phyloP scores from a whole-genome alignment of 202 grass and related monocot genomes.

The Digitaria exilis region DNA sequence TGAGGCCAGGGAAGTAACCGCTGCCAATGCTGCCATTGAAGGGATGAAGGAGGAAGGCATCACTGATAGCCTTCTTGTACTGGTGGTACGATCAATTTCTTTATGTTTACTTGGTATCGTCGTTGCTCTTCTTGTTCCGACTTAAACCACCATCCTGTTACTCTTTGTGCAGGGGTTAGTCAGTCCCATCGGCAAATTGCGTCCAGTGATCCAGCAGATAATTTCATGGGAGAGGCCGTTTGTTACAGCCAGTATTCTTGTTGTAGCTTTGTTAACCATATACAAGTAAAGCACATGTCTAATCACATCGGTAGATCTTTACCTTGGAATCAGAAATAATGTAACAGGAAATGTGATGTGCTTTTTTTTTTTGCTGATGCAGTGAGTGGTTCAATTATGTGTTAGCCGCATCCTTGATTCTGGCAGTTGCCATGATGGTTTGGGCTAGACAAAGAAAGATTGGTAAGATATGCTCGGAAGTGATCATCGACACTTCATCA shows the following conservation, averaged over 20 bases:
- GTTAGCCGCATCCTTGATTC: conserved; percentile 39
- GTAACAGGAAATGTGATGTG: background rate
- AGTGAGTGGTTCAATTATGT: conserved; percentile 73
- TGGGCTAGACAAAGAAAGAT: conserved; percentile 60
- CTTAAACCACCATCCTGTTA: conserved; percentile 13
- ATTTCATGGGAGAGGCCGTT: conserved; percentile 64
- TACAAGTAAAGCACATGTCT: conserved; percentile 59
- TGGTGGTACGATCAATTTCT: conserved; percentile 59
- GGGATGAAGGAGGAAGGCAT: conserved; percentile 84
- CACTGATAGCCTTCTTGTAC: conserved; percentile 74
- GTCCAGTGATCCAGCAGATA: conserved; percentile 50
- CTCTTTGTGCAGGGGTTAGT: conserved; percentile 62
- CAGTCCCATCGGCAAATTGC: conserved; percentile 56
- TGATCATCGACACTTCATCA: conserved; percentile 62
- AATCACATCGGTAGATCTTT: background rate
- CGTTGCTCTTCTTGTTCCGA: background rate
- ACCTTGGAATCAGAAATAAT: background rate
- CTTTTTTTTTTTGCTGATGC: background rate
- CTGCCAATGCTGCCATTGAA: conserved; percentile 67
- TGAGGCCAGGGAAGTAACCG: conserved; percentile 64
- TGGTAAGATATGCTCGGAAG: conserved; percentile 48
- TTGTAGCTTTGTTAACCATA: conserved; percentile 54
- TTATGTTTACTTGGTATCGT: background rate
- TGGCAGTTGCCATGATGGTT: conserved; percentile 50
- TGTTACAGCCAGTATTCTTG: conserved; percentile 41